Percentiles rank a stretch among this genome's conserved stretches.
These are phyloP conservation scores for Pistacia atlantica DNA, from an alignment of 345 rosid species.

Conservation along the genomic window DNA sequence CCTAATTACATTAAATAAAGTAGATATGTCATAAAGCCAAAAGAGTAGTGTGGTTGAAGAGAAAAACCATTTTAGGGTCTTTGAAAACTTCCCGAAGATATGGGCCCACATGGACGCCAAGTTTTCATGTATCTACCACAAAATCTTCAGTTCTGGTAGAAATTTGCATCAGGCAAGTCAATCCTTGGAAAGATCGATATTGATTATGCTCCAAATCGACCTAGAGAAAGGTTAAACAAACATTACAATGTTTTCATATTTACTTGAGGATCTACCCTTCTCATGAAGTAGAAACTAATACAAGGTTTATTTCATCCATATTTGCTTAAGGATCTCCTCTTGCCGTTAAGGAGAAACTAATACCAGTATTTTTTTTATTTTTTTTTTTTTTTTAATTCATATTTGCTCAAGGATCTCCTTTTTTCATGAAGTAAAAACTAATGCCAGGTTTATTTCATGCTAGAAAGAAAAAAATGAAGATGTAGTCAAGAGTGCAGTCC, in stretches of 20 bases:
- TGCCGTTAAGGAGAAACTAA: too few species aligned
- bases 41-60: constrained; percentile 3
- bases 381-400: not conserved
- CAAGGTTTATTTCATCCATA: too few species aligned
- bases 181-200: constrained; percentile 92
- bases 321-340: too few species aligned
- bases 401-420: not conserved
- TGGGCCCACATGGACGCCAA: constrained; percentile 80
- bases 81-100: constrained; percentile 83
- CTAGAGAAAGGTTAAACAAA: constrained; percentile 31
- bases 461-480: not conserved
- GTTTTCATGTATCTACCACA: constrained; percentile 81
- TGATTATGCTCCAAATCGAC: constrained; percentile 69
- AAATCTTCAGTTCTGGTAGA: constrained; percentile 93
- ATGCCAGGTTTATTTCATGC: not conserved
- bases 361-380: too few species aligned
- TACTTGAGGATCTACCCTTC: too few species aligned
- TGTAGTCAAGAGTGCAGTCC: not conserved
- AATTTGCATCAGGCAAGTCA: constrained; percentile 97
- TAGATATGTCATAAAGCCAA: constrained; percentile 13
- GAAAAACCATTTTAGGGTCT: constrained; percentile 66
- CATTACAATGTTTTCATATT: too few species aligned
- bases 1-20: constrained; percentile 51
- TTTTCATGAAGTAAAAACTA: not conserved
- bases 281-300: too few species aligned